Conservation (phyloP, 768 basidiomycete genomes). For the Lentinula sp. region DNA sequence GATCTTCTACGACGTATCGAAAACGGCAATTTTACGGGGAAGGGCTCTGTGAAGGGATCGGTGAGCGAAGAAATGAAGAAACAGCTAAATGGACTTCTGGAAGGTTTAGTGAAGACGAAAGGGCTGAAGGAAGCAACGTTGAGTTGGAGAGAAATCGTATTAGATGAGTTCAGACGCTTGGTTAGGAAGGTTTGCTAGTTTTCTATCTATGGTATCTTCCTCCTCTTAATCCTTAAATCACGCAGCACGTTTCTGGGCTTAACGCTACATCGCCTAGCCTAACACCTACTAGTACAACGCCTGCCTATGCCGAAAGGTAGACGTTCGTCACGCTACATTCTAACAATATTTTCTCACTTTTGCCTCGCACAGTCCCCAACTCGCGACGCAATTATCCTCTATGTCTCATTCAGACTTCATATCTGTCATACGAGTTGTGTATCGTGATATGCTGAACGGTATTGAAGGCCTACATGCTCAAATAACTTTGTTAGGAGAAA, state of each 20-base stretch:
- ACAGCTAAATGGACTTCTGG: slow-evolving; percentile 62
- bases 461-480: slow-evolving; percentile 66
- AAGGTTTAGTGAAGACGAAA: slow-evolving; percentile 70
- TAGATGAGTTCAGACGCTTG: slow-evolving; percentile 51
- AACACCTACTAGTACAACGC: slow-evolving; percentile 14
- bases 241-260: slow-evolving; percentile 53
- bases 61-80: slow-evolving; percentile 48
- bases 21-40: slow-evolving; percentile 12
- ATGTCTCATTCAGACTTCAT: slow-evolving; percentile 70
- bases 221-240: not conserved
- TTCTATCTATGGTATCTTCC: not conserved
- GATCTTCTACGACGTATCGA: slow-evolving; percentile 57
- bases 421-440: slow-evolving; percentile 53
- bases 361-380: slow-evolving; percentile 10
- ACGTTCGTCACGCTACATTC: not conserved
- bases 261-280: slow-evolving; percentile 42
- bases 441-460: slow-evolving; percentile 53
- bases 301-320: slow-evolving; percentile 6
- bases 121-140: slow-evolving; percentile 62
- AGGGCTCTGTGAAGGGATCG: slow-evolving; percentile 15
- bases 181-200: slow-evolving; percentile 49
- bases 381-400: slow-evolving; percentile 52
- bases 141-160: slow-evolving; percentile 66
- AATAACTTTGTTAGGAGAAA: slow-evolving; percentile 46
- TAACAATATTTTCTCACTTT: not conserved